Percentiles rank a stretch among this genome's conserved stretches.
Conservation (phyloP, 805 yeast genomes). For the Ogataea sp. region DNA sequence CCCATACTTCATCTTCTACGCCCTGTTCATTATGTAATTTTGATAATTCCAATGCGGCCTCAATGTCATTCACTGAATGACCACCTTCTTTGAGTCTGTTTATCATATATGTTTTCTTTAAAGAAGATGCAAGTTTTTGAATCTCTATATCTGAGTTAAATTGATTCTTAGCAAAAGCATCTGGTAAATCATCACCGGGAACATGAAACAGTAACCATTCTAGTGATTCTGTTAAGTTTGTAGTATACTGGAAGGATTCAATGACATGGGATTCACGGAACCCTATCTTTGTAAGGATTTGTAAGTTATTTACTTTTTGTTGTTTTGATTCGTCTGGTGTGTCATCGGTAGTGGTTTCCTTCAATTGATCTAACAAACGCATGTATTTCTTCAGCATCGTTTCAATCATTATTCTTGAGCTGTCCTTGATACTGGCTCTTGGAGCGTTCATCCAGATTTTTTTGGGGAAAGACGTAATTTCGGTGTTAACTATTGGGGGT, state of each 20-base stretch:
- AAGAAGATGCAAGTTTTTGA: no score
- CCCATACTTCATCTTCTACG: slow-evolving; percentile 36
- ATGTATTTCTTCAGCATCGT: slow-evolving; percentile 48
- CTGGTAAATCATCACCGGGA: slow-evolving; percentile 91
- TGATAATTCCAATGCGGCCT: slow-evolving; percentile 39
- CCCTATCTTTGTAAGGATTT: slow-evolving; percentile 36
- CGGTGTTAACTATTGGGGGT: background rate
- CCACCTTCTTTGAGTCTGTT: slow-evolving; percentile 61
- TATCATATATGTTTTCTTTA: slow-evolving; percentile 49
- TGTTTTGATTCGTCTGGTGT: no score
- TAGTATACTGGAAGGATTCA: slow-evolving; percentile 61
- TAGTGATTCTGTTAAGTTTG: slow-evolving; percentile 41
- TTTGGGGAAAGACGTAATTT: slow-evolving; percentile 27
- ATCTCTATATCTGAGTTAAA: no score
- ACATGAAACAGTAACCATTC: slow-evolving; percentile 82
- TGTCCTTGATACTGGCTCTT: slow-evolving; percentile 58
- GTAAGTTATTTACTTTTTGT: no score
- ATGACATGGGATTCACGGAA: slow-evolving; percentile 61
- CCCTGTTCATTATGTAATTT: no score
- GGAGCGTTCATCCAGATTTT: slow-evolving; percentile 70
- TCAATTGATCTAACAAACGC: slow-evolving; percentile 35
- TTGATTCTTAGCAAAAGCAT: slow-evolving; percentile 48
- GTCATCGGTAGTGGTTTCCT: no score
- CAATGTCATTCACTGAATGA: slow-evolving; percentile 55
- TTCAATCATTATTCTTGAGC: slow-evolving; percentile 57